These are phyloP conservation scores for Hypholoma sublateritium DNA, from an alignment of 768 basidiomycete genomes.

Conservation along the genomic window DNA sequence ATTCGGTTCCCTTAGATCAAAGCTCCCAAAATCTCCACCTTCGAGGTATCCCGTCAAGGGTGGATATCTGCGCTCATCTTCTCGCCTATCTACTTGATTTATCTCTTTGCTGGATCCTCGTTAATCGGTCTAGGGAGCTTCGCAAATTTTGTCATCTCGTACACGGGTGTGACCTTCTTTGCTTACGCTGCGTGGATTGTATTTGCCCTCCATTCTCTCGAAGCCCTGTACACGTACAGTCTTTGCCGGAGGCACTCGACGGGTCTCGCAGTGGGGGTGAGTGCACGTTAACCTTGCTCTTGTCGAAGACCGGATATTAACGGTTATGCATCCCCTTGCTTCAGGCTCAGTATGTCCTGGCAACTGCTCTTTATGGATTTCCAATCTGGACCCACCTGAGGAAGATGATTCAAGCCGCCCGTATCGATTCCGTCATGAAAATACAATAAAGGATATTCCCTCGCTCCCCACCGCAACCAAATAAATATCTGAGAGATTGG, in stretches of 20 bases:
- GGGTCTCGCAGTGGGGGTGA: conserved; percentile 40
- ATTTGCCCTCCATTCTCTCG: conserved; percentile 40
- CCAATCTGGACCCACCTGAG: conserved; percentile 56
- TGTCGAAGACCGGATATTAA: not conserved
- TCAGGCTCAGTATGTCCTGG: conserved; percentile 53
- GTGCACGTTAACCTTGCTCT: conserved; percentile 8
- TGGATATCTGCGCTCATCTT: conserved; percentile 18
- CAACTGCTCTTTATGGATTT: conserved; percentile 53
- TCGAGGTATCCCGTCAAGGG: conserved; percentile 41
- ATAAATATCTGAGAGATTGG: too few relatives aligned
- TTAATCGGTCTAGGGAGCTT: conserved; percentile 28
- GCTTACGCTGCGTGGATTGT: conserved; percentile 32
- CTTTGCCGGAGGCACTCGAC: conserved; percentile 51
- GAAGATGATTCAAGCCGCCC: conserved; percentile 58
- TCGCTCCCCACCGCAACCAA: too few relatives aligned
- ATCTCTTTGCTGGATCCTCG: conserved; percentile 25
- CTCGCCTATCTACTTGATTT: conserved; percentile 29
- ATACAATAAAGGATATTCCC: conserved; percentile 42
- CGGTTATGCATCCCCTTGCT: not conserved
- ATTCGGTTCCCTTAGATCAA: conserved; percentile 43
- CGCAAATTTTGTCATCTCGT: conserved; percentile 29
- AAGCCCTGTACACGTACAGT: conserved; percentile 45
- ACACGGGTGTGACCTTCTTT: conserved; percentile 30
- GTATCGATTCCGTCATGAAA: conserved; percentile 84
- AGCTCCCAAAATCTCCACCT: conserved; percentile 59